phyloP scores from a whole-genome alignment of 2,329 filamentous ascomycete species.

The Magnaporthiopsis incrustans region DNA sequence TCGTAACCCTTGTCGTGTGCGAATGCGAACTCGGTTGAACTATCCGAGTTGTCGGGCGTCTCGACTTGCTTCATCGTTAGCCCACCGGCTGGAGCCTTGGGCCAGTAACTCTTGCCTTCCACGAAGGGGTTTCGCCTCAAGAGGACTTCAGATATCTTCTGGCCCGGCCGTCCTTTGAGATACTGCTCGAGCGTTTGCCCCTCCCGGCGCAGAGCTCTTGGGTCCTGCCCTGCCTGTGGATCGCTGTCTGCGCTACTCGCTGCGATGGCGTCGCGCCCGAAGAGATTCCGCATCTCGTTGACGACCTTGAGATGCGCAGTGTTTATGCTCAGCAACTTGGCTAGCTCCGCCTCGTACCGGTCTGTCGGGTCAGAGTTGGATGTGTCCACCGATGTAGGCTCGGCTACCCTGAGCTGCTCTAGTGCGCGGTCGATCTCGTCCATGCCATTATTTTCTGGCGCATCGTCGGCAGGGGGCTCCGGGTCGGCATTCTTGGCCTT shows the following conservation, averaged over 20 bases:
- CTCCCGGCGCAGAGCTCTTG: not conserved
- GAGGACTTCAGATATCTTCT: conserved; percentile 62
- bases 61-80: conserved; percentile 65
- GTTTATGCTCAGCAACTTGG: conserved; percentile 38
- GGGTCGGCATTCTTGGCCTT: conserved; percentile 9
- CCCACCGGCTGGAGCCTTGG: conserved; percentile 67
- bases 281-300: conserved; percentile 76
- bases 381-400: not conserved
- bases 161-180: conserved; percentile 41
- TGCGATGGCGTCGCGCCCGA: conserved; percentile 49
- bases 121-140: conserved; percentile 75
- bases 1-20: conserved; percentile 69
- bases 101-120: conserved; percentile 83
- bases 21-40: conserved; percentile 67
- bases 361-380: conserved; percentile 11
- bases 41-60: conserved; percentile 22
- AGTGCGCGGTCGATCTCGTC: conserved; percentile 52
- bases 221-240: not conserved
- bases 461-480: not conserved
- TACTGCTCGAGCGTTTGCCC: conserved; percentile 5
- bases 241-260: conserved; percentile 25
- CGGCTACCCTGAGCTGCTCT: conserved; percentile 35
- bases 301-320: conserved; percentile 71
- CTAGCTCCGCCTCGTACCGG: conserved; percentile 17
- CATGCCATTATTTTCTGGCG: conserved; percentile 20